Base-by-base conservation (phyloP, 805 yeast genomes). In the Wickerhamiella nectarea region DNA sequence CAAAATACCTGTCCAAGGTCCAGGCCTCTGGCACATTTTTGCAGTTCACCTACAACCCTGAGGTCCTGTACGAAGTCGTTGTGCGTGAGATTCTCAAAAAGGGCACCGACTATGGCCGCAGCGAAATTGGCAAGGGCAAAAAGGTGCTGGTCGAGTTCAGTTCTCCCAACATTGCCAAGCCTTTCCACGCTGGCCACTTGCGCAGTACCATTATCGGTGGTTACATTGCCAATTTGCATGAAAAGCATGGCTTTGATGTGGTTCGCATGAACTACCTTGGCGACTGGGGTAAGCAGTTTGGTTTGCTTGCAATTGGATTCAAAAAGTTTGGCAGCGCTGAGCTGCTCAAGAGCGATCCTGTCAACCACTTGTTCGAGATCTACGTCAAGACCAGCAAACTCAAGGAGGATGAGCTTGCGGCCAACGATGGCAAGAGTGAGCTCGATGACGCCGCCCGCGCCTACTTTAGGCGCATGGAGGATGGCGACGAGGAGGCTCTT, bases 231-330 rank as follows among this genome's bases (percentile, higher is more conserved):
- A 89, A 87, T 64, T 70, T 91, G 61, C 83, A 91, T 60, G 95
- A 86, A 65, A 78, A 75, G 53, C 69, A 79, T 46, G 98, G 97
- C 38, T 91, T 89, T 83, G 74, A 84, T n/a, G 98, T 91, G 36
- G 66, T 73, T 52, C 76, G 96, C 66, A 72, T 89, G 69, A 91
- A 91, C 70, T 91, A 91, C 65, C 71, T 91, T 52, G 99, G 99
- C 57, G 99, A 91, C 66, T 91, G 98, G 98, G 99, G 99, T 46
- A 91, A 91, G 66, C 99, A 91, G 69, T 91, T 89, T 58, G 99
- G 98, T 64, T 53, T 91, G 37, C 71, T 91, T 54, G 98, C 97
- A 20, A 80, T 91, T 49, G 99, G 96, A 38, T 91, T 80, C 63
- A 74, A 76, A 45, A 76, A 74, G 57, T 91, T 81, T 59, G 99